These are phyloP conservation scores for Alternaria angustiovoidea DNA, from an alignment of 2,329 filamentous ascomycete species.

Conservation along the genomic window DNA sequence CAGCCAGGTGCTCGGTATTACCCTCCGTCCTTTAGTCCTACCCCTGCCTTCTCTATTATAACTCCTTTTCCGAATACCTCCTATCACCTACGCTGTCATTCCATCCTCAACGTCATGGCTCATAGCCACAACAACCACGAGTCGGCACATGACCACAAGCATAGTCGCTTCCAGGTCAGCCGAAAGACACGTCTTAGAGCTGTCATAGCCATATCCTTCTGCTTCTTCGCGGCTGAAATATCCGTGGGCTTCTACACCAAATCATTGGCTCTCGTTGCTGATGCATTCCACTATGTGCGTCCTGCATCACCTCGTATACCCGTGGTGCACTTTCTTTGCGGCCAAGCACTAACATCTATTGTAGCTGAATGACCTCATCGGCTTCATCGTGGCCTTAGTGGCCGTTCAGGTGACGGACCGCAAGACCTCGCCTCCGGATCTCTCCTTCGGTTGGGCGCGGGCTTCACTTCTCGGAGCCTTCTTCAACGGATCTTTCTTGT, in stretches of 20 bases:
- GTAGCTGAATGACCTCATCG: slow-evolving; percentile 74
- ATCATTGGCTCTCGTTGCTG: slow-evolving; percentile 76
- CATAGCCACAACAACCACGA: slow-evolving; percentile 19
- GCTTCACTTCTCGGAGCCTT: slow-evolving; percentile 78
- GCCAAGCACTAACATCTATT: slow-evolving; percentile 2
- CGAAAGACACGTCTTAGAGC: slow-evolving; percentile 45
- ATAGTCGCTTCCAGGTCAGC: slow-evolving; percentile 32
- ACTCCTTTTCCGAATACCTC: background rate
- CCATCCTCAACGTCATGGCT: slow-evolving; percentile 18
- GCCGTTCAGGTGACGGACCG: slow-evolving; percentile 68
- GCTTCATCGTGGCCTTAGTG: slow-evolving; percentile 71
- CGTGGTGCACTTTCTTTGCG: no score
- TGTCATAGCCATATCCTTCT: slow-evolving; percentile 57
- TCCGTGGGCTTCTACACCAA: slow-evolving; percentile 74
- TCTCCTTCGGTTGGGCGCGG: slow-evolving; percentile 80
- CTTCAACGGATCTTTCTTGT: slow-evolving; percentile 79
- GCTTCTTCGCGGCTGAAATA: slow-evolving; percentile 59
- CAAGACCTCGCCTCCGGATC: slow-evolving; percentile 63
- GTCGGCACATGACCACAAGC: slow-evolving; percentile 13
- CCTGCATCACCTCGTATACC: slow-evolving; percentile 5
- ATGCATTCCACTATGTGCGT: slow-evolving; percentile 79
- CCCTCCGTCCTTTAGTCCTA: background rate
- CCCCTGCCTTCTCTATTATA: background rate
- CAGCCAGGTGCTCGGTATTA: background rate
- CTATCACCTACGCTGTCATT: background rate